Evolutionary conservation across 371 early-diverging fungal genomes (phyloP).

Genomic region (Mortierella sp.): DNA sequence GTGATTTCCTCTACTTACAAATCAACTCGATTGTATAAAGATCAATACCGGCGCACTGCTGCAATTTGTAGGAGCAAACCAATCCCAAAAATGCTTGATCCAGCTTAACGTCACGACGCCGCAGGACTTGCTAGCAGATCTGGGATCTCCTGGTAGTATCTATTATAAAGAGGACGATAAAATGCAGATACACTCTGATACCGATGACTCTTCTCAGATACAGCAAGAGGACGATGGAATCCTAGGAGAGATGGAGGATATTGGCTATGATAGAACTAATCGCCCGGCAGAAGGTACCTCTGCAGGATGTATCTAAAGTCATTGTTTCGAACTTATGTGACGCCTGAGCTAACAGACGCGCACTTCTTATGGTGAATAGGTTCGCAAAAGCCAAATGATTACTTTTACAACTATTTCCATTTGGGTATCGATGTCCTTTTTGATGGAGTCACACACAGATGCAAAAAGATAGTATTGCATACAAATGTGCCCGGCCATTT

Average conservation of each 20-base stretch:
- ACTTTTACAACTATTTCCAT: slow-evolving; percentile 79
- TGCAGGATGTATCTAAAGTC: neutral
- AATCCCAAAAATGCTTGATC: slow-evolving; percentile 52
- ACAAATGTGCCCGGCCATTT: slow-evolving; percentile 82
- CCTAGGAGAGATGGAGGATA: slow-evolving; percentile 47
- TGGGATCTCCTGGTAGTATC: slow-evolving; percentile 73
- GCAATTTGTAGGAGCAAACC: slow-evolving; percentile 35
- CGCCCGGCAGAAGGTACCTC: slow-evolving; percentile 41
- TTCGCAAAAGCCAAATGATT: slow-evolving; percentile 66
- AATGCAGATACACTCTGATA: slow-evolving; percentile 76
- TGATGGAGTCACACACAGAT: slow-evolving; percentile 75
- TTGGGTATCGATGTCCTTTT: slow-evolving; percentile 82
- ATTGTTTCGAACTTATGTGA: neutral
- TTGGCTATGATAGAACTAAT: slow-evolving; percentile 35
- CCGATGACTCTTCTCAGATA: slow-evolving; percentile 14
- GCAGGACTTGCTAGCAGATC: slow-evolving; percentile 79
- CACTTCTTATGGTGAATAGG: slow-evolving; percentile 16
- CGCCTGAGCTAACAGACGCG: neutral
- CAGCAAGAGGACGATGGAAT: slow-evolving; percentile 40
- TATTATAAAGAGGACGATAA: slow-evolving; percentile 81
- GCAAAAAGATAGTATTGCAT: slow-evolving; percentile 82
- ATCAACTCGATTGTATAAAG: neutral
- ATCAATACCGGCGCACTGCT: slow-evolving; percentile 47
- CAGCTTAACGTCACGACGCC: slow-evolving; percentile 63
- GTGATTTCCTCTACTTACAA: neutral